phyloP scores from a whole-genome alignment of 805 yeast species.

The Cyberlindnera mrakii region DNA sequence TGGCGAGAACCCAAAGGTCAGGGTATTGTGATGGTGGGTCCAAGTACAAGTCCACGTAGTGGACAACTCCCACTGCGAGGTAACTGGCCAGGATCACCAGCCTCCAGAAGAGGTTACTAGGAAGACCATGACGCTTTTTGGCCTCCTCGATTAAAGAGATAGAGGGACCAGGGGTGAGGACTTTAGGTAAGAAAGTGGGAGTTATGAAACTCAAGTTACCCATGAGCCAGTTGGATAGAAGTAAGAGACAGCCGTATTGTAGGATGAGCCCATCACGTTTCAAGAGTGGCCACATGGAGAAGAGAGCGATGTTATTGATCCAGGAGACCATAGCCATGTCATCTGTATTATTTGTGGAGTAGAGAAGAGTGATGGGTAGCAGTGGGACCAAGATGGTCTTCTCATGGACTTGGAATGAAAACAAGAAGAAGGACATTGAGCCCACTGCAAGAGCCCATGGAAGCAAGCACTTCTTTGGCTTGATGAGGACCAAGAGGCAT shows the following conservation, averaged over 20 bases:
- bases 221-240: slow-evolving; percentile 74
- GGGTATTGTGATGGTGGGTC: slow-evolving; percentile 61
- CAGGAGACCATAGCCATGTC: slow-evolving; percentile 74
- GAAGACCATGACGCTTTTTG: slow-evolving; percentile 39
- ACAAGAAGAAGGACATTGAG: slow-evolving; percentile 82
- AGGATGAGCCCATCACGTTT: slow-evolving; percentile 65
- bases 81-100: slow-evolving; percentile 47
- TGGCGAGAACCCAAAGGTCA: slow-evolving; percentile 79
- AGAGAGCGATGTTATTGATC: slow-evolving; percentile 79
- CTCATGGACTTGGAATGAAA: slow-evolving; percentile 95
- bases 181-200: slow-evolving; percentile 35
- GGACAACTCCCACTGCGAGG: slow-evolving; percentile 43
- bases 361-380: slow-evolving; percentile 71
- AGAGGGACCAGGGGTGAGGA: slow-evolving; percentile 40
- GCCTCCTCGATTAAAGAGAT: slow-evolving; percentile 26
- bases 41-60: slow-evolving; percentile 43
- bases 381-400: slow-evolving; percentile 85
- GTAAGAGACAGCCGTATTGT: slow-evolving; percentile 60
- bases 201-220: slow-evolving; percentile 56
- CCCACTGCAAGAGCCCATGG: slow-evolving; percentile 77
- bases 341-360: slow-evolving; percentile 45
- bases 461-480: slow-evolving; percentile 44
- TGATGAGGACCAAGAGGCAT: slow-evolving; percentile 41
- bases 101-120: slow-evolving; percentile 43
- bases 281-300: slow-evolving; percentile 84